Base-by-base conservation (phyloP, 805 yeast species). In the Saccharomycopsis amapae region DNA sequence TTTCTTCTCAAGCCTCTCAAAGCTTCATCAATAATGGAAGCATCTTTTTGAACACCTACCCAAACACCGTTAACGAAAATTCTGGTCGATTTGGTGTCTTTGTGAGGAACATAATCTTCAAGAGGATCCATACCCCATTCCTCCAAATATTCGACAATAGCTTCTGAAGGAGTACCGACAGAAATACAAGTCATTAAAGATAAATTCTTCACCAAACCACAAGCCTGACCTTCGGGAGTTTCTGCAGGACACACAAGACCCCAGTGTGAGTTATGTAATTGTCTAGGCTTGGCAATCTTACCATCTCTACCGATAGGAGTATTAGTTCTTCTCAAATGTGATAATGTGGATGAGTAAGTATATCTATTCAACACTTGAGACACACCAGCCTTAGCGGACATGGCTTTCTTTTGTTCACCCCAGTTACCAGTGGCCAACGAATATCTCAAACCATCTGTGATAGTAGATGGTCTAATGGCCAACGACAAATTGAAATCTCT, bases 341-440 rank as follows among this genome's bases (percentile, higher is more conserved):
- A 93, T 60, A 93, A 72, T 2, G 99, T 93, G n/a, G 98, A 93
- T 1, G 97, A 87, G 65, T 93, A 93, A 4, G 99, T 93, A 68
- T 93, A 93, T 70, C 99, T 79, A 66, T 93, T 93, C 66, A 93
- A 76, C 55, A 93, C 98, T 72, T 93, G 98, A 23, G 97, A 90
- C 39, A 94, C 99, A 77, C 99, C 99, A 4, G 98, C 99, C 65
- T 96, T 82, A 17, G 97, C 81, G 51, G 93, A 81, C 98, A 93
- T 93, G 12, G 97, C 97, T 66, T 93, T 93, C 81, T 89, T 90
- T 65, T 93, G 99, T 67, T 93, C 99, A 71, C 99, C 98, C 99
- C 99, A 93, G 71, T 93, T 93, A 74, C 99, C 99, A 13, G 99
- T 93, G 45, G 99, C 99, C 60, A 93, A 74, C 33, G 98, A 93